phyloP scores from a whole-genome alignment of 352 stramenopile species.

The Phytophthora podocarpi region DNA sequence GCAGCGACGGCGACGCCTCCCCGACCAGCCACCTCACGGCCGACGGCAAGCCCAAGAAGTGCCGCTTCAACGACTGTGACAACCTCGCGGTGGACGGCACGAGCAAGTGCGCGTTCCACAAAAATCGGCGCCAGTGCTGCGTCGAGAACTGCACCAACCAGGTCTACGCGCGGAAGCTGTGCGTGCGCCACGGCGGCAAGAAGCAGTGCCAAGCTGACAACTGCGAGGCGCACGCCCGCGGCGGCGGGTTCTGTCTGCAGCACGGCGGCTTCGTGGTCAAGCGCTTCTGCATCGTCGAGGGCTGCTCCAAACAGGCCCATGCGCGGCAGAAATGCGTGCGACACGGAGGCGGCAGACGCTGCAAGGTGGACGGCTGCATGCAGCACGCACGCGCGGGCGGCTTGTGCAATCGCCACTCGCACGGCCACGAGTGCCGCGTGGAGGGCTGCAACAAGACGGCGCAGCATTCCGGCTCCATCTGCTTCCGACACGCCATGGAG shows the following conservation, averaged over 20 bases:
- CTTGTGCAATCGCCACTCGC: constrained; percentile 78
- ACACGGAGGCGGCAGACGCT: constrained; percentile 69
- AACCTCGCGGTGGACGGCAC: constrained; percentile 75
- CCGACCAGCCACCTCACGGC: constrained; percentile 16
- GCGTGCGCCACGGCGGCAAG: constrained; percentile 81
- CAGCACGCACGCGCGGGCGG: constrained; percentile 74
- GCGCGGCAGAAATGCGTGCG: constrained; percentile 79
- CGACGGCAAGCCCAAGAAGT: constrained; percentile 58
- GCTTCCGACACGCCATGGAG: constrained; percentile 81
- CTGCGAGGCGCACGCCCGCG: constrained; percentile 76
- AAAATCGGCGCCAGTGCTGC: constrained; percentile 82
- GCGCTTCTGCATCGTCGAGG: constrained; percentile 83
- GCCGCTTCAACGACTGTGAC: constrained; percentile 84
- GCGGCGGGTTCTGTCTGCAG: constrained; percentile 76
- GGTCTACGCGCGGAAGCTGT: constrained; percentile 83
- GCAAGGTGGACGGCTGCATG: constrained; percentile 76
- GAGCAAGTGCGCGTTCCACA: constrained; percentile 83
- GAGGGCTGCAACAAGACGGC: constrained; percentile 84
- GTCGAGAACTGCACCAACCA: constrained; percentile 86
- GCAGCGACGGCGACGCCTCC: constrained; percentile 30
- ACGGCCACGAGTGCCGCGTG: constrained; percentile 74
- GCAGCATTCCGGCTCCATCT: constrained; percentile 79
- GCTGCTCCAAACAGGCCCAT: constrained; percentile 79
- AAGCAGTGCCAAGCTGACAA: constrained; percentile 79
- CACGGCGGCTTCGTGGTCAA: constrained; percentile 85